Conservation (phyloP, 2,329 filamentous ascomycete genomes). For the Fusarium concolor region DNA sequence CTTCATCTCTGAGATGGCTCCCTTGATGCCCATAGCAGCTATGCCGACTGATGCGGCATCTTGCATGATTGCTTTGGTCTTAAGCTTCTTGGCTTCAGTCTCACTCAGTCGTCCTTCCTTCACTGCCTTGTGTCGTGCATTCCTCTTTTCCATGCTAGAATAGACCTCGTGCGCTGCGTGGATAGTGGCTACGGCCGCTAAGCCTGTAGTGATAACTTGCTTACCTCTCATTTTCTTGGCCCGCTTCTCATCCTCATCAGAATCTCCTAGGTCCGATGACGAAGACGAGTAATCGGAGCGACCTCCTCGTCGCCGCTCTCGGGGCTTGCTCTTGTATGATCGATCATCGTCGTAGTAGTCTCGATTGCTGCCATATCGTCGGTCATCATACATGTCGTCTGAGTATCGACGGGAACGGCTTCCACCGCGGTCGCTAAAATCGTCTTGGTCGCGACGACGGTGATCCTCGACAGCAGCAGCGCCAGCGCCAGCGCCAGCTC, state of each 20-base stretch:
- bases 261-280: constrained; percentile 68
- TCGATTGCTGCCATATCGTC: constrained; percentile 55
- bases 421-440: constrained; percentile 57
- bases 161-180: constrained; percentile 70
- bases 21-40: constrained; percentile 68
- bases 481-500: constrained; percentile 56
- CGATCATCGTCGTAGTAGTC: constrained; percentile 62
- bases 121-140: constrained; percentile 64
- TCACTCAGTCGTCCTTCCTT: constrained; percentile 63
- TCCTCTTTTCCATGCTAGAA: constrained; percentile 68
- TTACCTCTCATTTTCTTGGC: constrained; percentile 71
- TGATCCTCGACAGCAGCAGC: constrained; percentile 52
- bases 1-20: constrained; percentile 67
- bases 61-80: constrained; percentile 66
- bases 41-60: constrained; percentile 70
- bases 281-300: constrained; percentile 62
- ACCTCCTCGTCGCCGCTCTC: constrained; percentile 54
- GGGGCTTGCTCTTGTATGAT: constrained; percentile 56
- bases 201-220: constrained; percentile 67
- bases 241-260: constrained; percentile 66
- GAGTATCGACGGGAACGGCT: constrained; percentile 56
- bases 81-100: constrained; percentile 66
- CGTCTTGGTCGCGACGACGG: constrained; percentile 57
- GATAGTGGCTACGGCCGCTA: constrained; percentile 69
- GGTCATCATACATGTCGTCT: constrained; percentile 60